phyloP scores from a whole-genome alignment of 805 yeast genomes.

The Yarrowia deformans region DNA sequence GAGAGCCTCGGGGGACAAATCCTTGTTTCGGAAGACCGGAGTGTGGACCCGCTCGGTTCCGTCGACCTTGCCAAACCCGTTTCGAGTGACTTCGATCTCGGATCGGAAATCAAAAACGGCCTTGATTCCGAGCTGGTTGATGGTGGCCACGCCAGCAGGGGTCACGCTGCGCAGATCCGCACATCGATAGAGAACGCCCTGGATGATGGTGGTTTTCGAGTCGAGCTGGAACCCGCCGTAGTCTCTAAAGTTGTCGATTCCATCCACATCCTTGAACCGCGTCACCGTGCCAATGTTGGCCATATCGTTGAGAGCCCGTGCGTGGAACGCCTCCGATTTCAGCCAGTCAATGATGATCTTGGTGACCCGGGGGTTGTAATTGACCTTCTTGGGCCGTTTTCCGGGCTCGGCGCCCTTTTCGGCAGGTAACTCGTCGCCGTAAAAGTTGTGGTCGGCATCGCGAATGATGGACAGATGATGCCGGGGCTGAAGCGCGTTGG shows the following conservation, averaged over 20 bases:
- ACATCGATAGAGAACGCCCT: conserved; percentile 65
- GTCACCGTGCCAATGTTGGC: conserved; percentile 53
- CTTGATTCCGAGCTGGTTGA: conserved; percentile 58
- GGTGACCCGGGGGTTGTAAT: conserved; percentile 64
- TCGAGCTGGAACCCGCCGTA: conserved; percentile 71
- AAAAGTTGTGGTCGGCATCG: conserved; percentile 83
- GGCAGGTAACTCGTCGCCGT: conserved; percentile 53
- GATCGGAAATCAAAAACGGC: conserved; percentile 75
- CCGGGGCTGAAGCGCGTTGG: conserved; percentile 62
- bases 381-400: conserved; percentile 53
- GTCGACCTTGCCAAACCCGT: conserved; percentile 56
- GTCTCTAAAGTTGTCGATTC: conserved; percentile 77
- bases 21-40: conserved; percentile 63
- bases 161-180: conserved; percentile 67
- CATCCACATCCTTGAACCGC: conserved; percentile 70
- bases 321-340: conserved; percentile 56
- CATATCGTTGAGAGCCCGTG: conserved; percentile 58
- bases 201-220: conserved; percentile 53
- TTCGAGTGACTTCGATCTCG: conserved; percentile 55
- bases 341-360: conserved; percentile 58
- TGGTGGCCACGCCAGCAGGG: conserved; percentile 53
- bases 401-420: conserved; percentile 47
- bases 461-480: conserved; percentile 65
- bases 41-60: conserved; percentile 60
- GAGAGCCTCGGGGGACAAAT: conserved; percentile 69